A percentile compares a stretch with the other conserved stretches of the same genome.
Conservation (phyloP, 2,329 filamentous ascomycete genomes). For the Sarocladiaceae sp. region DNA sequence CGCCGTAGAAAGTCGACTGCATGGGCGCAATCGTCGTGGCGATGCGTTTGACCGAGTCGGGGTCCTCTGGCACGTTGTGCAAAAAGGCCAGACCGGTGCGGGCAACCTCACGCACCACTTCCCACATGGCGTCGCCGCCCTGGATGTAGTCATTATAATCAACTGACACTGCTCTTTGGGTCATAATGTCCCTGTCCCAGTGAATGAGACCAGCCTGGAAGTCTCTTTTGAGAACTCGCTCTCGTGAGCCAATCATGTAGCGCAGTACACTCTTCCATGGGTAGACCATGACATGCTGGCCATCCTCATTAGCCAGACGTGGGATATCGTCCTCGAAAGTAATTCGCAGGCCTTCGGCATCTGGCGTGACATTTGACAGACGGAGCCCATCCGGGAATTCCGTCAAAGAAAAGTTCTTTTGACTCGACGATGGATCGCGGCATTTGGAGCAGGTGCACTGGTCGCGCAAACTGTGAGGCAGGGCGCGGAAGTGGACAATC, state of each 20-base stretch:
- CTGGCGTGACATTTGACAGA: conserved; percentile 22
- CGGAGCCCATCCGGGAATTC: conserved; percentile 30
- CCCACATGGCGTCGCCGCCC: conserved; percentile 47
- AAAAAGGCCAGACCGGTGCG: conserved; percentile 71
- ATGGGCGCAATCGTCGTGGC: conserved; percentile 68
- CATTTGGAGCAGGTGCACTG: conserved; percentile 46
- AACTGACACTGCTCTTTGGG: conserved; percentile 45
- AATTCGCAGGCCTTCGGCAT: conserved; percentile 43
- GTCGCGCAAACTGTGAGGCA: conserved; percentile 39
- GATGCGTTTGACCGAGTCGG: conserved; percentile 60
- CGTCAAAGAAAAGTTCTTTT: conserved; percentile 45
- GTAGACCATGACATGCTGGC: conserved; percentile 25
- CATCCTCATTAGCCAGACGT: conserved; percentile 19
- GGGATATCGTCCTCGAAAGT: conserved; percentile 49
- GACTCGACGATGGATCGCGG: conserved; percentile 51
- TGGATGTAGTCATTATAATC: conserved; percentile 68
- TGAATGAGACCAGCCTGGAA: conserved; percentile 10
- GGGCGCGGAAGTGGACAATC: neutral
- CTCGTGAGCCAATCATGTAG: neutral
- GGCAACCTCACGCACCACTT: conserved; percentile 56
- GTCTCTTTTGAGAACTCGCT: neutral
- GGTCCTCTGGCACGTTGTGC: conserved; percentile 62
- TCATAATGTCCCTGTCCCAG: conserved; percentile 31
- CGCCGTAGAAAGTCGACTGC: conserved; percentile 84
- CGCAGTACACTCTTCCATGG: conserved; percentile 30